A percentile compares a stretch with the other conserved stretches of the same genome.
Conservation (phyloP, 1,284 basidiomycete species). For the Meira nashicola region DNA sequence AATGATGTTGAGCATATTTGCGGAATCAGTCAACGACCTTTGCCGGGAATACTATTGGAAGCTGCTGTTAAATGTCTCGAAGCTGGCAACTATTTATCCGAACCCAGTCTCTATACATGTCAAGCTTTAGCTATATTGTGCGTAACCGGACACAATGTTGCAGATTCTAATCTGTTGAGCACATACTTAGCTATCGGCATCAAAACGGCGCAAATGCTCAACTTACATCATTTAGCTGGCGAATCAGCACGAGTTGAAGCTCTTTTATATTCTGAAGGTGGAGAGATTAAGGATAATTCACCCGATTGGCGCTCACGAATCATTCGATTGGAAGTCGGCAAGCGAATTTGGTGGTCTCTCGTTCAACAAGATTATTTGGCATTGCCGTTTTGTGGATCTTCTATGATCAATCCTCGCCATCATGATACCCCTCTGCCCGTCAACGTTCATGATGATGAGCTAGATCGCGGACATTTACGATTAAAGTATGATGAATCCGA, state of each 20-base stretch:
- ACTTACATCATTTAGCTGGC: conserved; percentile 24
- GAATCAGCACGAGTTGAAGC: conserved; percentile 16
- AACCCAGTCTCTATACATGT: conserved; percentile 28
- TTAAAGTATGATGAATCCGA: conserved; percentile 25
- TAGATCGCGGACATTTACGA: conserved; percentile 24
- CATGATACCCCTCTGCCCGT: conserved; percentile 31
- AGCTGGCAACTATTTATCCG: conserved; percentile 27
- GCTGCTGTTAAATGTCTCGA: conserved; percentile 28
- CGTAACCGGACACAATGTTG: conserved; percentile 34
- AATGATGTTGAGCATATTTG: conserved; percentile 17
- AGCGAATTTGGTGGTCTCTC: conserved; percentile 34
- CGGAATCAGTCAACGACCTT: not conserved
- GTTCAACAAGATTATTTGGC: conserved; percentile 35
- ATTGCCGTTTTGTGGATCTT: conserved; percentile 29
- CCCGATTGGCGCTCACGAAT: conserved; percentile 20
- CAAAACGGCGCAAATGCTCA: conserved; percentile 31
- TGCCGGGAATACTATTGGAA: conserved; percentile 20
- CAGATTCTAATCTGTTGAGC: conserved; percentile 29
- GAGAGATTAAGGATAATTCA: conserved; percentile 21
- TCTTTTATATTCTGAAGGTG: conserved; percentile 19
- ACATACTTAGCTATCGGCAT: conserved; percentile 32
- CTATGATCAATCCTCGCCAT: conserved; percentile 29
- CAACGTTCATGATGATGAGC: conserved; percentile 26
- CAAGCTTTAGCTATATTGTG: conserved; percentile 33
- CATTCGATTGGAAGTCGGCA: conserved; percentile 31